Evolutionary conservation across 2,329 filamentous ascomycete species (phyloP), one percentile per base, ranked within the genome.

Genomic region (Alternaria brassicae): DNA sequence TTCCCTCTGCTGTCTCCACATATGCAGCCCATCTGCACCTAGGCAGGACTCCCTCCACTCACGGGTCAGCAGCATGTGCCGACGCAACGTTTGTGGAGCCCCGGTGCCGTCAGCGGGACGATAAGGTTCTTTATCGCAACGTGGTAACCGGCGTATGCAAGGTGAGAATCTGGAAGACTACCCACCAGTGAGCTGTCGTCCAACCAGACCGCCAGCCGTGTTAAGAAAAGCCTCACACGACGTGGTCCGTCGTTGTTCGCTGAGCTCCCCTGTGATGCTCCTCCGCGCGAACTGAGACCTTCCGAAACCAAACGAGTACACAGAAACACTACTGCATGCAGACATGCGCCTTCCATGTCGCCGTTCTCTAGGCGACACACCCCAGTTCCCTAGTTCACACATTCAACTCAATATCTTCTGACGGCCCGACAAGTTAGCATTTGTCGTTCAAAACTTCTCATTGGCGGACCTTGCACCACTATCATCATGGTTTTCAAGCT

Each of bases 81-180:
- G 62, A 66, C 42, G 58, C 58, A 60, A 65, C 60, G 58, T 60
- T 62, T 64, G 66, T 70, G 65, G 66, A 69, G 58, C 62, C 56
- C 56, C 63, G 21, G 51, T 54, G 53, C 56, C 44, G 60, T 54
- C 63, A 65, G 61, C 65, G 63, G 63, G 51, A 63, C 58, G 68
- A 66, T 67, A 71, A 66, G 61, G 37, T 25, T 28, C 53, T 58
- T 63, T 70, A 69, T 70, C 64, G 64, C 60, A 67, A 63, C 63
- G 62, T 71, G 62, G 61, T 49, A 49, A 55, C 51, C 58, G 45
- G 53, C 57, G 57, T 58, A 61, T 67, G 67, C 68, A 66, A 34
- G 44, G 52, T 58, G 59, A 67, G 67, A 68, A 66, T 58, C 62
- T 65, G 23, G 53, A 53, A 55, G 34, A 28, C 37, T 34, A 48